Conservation (phyloP, 192 early-diverging fungal species). For the Jimgerdemannia lactiflua region DNA sequence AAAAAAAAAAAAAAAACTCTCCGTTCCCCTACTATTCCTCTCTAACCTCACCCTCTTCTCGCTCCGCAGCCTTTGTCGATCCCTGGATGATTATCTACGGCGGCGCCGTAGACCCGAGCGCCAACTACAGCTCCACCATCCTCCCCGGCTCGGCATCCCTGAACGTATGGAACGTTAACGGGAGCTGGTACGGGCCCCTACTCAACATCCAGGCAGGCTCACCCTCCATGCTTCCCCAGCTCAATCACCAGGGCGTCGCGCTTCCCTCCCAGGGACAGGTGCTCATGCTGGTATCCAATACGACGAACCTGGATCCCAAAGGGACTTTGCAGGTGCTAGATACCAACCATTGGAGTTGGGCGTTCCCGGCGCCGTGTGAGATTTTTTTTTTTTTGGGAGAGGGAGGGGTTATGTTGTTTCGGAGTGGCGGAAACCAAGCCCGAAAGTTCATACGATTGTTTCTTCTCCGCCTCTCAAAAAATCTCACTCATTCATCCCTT, state of each 20-base stretch:
- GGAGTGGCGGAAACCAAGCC: conserved; percentile 44
- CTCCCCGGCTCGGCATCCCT: conserved; percentile 29
- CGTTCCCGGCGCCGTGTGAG: conserved; percentile 43
- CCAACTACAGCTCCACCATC: conserved; percentile 20
- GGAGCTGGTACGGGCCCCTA: conserved; percentile 42
- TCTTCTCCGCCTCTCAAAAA: too few species aligned
- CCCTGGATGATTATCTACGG: conserved; percentile 48
- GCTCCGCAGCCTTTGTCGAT: conserved; percentile 17
- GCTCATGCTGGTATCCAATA: conserved; percentile 41
- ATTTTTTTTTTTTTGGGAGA: not conserved
- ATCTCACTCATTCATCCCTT: too few species aligned
- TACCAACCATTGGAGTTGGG: conserved; percentile 42
- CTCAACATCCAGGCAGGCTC: conserved; percentile 16
- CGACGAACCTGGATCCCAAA: conserved; percentile 16
- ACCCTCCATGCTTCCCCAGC: conserved; percentile 28
- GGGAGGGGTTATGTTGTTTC: not conserved
- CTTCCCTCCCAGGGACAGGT: conserved; percentile 41
- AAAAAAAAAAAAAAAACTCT: conserved; percentile 6
- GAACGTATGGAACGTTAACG: conserved; percentile 43
- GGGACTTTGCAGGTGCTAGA: conserved; percentile 31
- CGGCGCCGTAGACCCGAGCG: conserved; percentile 28
- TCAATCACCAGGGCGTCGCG: conserved; percentile 27
- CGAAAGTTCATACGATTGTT: too few species aligned
- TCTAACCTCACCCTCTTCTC: not conserved
- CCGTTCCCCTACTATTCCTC: not conserved